Evolutionary conservation across 192 early-diverging fungal genomes (phyloP).

Genomic region (Thoreauomyces humboldtii): DNA sequence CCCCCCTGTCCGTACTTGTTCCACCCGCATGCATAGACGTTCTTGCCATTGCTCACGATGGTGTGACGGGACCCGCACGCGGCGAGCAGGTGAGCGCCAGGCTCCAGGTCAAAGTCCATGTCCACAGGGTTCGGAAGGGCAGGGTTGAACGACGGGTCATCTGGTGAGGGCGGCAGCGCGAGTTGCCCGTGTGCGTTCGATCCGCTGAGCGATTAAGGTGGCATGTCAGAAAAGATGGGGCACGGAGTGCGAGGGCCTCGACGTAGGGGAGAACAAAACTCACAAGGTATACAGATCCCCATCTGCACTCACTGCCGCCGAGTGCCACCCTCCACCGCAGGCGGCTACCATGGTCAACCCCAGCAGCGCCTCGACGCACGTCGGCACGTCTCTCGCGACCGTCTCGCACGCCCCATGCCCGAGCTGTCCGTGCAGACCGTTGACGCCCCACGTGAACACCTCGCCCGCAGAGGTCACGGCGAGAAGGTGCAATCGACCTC

Average conservation of each 20-base stretch:
- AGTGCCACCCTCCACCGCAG: slow-evolving; percentile 20
- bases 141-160: slow-evolving; percentile 7
- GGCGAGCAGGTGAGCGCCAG: neutral
- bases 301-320: slow-evolving; percentile 21
- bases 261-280: neutral
- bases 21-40: slow-evolving; percentile 23
- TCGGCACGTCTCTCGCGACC: neutral
- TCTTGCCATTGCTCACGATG: neutral
- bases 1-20: slow-evolving; percentile 22
- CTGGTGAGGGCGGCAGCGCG: neutral
- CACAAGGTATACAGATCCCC: slow-evolving; percentile 29
- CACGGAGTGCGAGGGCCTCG: neutral
- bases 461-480: neutral
- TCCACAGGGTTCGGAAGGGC: slow-evolving; percentile 20
- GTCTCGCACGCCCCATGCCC: slow-evolving; percentile 14
- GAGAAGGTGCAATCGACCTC: slow-evolving; percentile 9
- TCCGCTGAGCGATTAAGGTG: too few relatives aligned
- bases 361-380: slow-evolving; percentile 15
- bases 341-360: neutral
- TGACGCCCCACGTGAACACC: slow-evolving; percentile 16
- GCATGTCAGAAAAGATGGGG: too few relatives aligned
- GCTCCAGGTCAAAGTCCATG: neutral
- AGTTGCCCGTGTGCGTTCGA: slow-evolving; percentile 3
- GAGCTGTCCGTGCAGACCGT: slow-evolving; percentile 20
- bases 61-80: slow-evolving; percentile 20